These are phyloP conservation scores for Gentiana dahurica DNA, from an alignment of 257 asterid genomes.

Conservation along the genomic window DNA sequence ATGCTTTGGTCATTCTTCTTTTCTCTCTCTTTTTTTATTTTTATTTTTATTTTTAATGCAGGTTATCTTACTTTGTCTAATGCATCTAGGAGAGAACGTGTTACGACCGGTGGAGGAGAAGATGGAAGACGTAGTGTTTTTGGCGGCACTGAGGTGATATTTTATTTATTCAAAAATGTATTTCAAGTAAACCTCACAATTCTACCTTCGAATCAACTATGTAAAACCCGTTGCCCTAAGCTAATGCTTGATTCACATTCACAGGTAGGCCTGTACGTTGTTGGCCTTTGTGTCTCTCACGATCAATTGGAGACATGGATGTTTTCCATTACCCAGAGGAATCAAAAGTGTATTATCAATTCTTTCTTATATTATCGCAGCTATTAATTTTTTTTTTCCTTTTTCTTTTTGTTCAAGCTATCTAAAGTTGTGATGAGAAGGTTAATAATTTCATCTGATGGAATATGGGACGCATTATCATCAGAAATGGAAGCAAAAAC, in stretches of 20 bases:
- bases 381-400: background rate
- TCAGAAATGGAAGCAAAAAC: constrained; percentile 69
- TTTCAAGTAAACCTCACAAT: background rate
- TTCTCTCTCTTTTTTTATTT: background rate
- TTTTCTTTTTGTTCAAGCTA: constrained; percentile 23
- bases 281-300: constrained; percentile 77
- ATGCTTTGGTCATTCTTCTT: background rate
- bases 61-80: background rate
- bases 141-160: constrained; percentile 67
- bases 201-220: too few species aligned
- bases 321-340: constrained; percentile 72
- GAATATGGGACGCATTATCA: constrained; percentile 76
- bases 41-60: too few species aligned
- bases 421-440: constrained; percentile 53
- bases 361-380: constrained; percentile 34
- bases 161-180: background rate
- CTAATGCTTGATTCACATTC: background rate
- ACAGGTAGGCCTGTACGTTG: constrained; percentile 74
- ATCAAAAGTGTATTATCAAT: too few species aligned
- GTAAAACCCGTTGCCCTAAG: too few species aligned
- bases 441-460: constrained; percentile 80
- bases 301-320: constrained; percentile 85
- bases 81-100: constrained; percentile 64
- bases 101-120: constrained; percentile 81
- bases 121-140: constrained; percentile 63